Conservation (phyloP, 805 yeast genomes). For the Metschnikowia peoriensis region DNA sequence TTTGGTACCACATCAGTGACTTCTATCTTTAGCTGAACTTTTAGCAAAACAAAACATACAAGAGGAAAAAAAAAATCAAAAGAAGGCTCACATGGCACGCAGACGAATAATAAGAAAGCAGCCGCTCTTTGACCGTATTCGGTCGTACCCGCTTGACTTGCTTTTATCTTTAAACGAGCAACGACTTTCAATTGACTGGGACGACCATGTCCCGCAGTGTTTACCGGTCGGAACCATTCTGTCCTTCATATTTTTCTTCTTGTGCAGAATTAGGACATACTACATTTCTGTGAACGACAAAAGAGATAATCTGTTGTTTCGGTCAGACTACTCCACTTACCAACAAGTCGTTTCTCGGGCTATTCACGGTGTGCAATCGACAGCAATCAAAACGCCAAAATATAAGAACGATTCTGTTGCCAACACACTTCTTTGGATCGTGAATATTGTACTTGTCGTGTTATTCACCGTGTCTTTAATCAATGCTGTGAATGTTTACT, state of each 20-base stretch:
- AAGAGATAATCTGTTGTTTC: slow-evolving; percentile 33
- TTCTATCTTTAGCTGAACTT: no score
- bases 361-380: slow-evolving; percentile 10
- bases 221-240: slow-evolving; percentile 30
- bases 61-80: no score
- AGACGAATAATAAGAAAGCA: slow-evolving; percentile 25
- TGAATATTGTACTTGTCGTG: slow-evolving; percentile 13
- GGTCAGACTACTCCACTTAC: slow-evolving; percentile 34
- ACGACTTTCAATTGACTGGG: slow-evolving; percentile 43
- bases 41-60: no score
- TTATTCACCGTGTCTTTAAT: slow-evolving; percentile 18
- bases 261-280: slow-evolving; percentile 24
- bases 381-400: neutral
- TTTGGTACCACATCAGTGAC: no score
- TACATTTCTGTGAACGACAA: slow-evolving; percentile 26
- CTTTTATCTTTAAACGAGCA: slow-evolving; percentile 35
- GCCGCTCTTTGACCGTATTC: slow-evolving; percentile 29
- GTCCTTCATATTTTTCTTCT: slow-evolving; percentile 20
- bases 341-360: slow-evolving; percentile 27
- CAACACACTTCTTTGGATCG: slow-evolving; percentile 18
- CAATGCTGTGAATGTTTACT: slow-evolving; percentile 17
- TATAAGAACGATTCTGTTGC: slow-evolving; percentile 9
- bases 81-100: slow-evolving; percentile 8
- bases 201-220: slow-evolving; percentile 31
- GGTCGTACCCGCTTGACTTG: slow-evolving; percentile 37